Percentiles rank a stretch among this genome's conserved stretches.
phyloP scores from a whole-genome alignment of 1,284 basidiomycete genomes.

The Inonotus obliquus region DNA sequence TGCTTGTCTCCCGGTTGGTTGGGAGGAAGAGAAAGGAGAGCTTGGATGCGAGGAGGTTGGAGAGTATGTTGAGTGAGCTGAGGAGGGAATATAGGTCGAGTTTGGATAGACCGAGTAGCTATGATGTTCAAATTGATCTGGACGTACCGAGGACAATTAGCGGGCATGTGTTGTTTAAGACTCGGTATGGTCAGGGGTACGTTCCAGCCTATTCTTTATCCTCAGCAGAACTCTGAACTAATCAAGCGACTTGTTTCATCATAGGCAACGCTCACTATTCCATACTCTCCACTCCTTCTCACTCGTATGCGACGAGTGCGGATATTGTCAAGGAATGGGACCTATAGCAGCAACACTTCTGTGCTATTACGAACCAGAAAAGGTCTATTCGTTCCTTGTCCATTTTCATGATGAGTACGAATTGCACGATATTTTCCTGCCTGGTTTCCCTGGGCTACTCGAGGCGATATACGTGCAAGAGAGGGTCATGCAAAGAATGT shows the following conservation, averaged over 20 bases:
- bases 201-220: constrained; percentile 27
- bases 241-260: constrained; percentile 17
- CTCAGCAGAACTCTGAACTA: neutral
- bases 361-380: constrained; percentile 89
- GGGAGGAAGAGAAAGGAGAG: constrained; percentile 39
- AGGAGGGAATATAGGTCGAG: constrained; percentile 53
- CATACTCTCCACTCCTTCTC: constrained; percentile 94
- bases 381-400: constrained; percentile 80
- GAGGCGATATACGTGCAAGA: constrained; percentile 96
- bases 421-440: constrained; percentile 87
- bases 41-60: constrained; percentile 31
- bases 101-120: constrained; percentile 75
- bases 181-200: constrained; percentile 91
- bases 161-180: constrained; percentile 92
- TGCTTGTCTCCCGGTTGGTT: constrained; percentile 51
- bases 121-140: constrained; percentile 97
- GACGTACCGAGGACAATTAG: constrained; percentile 97
- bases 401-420: constrained; percentile 85
- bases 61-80: constrained; percentile 23
- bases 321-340: constrained; percentile 99
- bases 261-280: constrained; percentile 90
- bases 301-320: constrained; percentile 79
- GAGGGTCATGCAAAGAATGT: constrained; percentile 73
- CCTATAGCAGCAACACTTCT: constrained; percentile 93
- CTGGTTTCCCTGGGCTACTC: constrained; percentile 93